Evolutionary conservation across 2,329 filamentous ascomycete species (phyloP), one percentile per base, ranked within the genome.

Genomic region (Fusarium sterilihyphosum): DNA sequence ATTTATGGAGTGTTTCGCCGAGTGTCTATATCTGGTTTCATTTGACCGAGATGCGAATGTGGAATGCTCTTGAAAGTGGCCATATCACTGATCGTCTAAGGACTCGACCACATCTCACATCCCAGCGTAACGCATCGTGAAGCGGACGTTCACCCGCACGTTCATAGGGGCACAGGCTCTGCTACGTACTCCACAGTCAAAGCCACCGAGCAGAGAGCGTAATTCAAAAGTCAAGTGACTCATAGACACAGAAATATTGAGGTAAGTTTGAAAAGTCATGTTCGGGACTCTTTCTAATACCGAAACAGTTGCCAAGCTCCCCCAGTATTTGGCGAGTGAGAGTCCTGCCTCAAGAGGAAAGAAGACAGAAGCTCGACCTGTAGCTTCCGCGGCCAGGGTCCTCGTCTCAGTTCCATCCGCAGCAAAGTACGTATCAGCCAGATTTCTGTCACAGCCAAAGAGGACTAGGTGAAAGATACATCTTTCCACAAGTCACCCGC

Each of bases 341-440:
- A 71, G 47, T 72, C 57, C 62, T 74, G 58, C 71, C 71, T 71
- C 67, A 71, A 74, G 71, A 74, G 71, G 71, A 74, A 74, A 74
- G 59, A 68, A 67, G 67, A 61, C 58, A 69, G 71, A 74, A 74
- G 71, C 71, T 71, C 67, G 41, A 67, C 52, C 71, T 68, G 71
- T 60, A 74, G 65, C 71, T 73, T 74, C 71, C 71, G 71, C 26
- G 61, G 66, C 72, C 61, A 59, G 71, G 72, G 66, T 60, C 67
- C 47, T 58, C 60, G 49, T 66, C 35, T 26, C 41, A 49, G 61
- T 65, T 65, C 61, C 60, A 70, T 63, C n/a, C 29, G 58, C 41
- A 63, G 41, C 24, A 50, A 76, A 67, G 73, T 77, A 77, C 73
- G 60, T 73, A 61, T 38, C 40, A 61, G 38, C 24, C 53, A 52